Base-by-base conservation (phyloP, 2,329 filamentous ascomycete species). In the Stemphylium lycopersici region DNA sequence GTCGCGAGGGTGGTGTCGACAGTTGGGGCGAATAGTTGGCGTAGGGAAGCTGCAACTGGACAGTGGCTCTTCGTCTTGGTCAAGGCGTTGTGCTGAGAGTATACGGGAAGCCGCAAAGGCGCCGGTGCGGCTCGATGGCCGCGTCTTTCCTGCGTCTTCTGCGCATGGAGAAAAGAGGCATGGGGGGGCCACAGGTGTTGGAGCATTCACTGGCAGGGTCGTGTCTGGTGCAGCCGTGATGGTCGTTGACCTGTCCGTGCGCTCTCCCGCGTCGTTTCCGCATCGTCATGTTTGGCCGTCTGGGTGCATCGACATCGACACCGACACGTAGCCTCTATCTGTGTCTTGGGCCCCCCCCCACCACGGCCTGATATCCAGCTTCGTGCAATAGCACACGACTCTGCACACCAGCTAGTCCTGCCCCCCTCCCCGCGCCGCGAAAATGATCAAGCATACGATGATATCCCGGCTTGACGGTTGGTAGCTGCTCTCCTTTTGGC, bases 391-490 rank as follows among this genome's bases (percentile, higher is more conserved):
- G 4, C 5, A 33, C 44, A 34, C 36, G 31, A 47, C 18, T 12
- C 7, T 42, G 10, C 13, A 38, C 8, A 15, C 1, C 22, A 7
- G 15, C 5, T 11, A 20, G 7, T 12, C 6, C 11, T 41, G 8
- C 5, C 26, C 29, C 6, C 16, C 13, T 39, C 33, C 36, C 15
- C 45, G 20, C 43, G 7, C 43, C 46, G 52, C 46, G 39, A 47
- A 49, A 33, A 95, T 93, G 92, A 93, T 96, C 70, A 87, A 86
- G 76, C 95, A 93, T 69, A 99, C 93, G 48, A 91, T 96, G 79
- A 96, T 99, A 79, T 89, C 91, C 63, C 85, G 95, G 77, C 85
- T 98, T 46, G 95, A 98, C 79, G 93, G 92, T 95, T 42, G 56
- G 59, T 51, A 48, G 33, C 39, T 38, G 31, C 26, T 45, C 41